These are phyloP conservation scores for Pharnaceum exiguum DNA, from an alignment of 148 eudicot genomes.

Conservation along the genomic window DNA sequence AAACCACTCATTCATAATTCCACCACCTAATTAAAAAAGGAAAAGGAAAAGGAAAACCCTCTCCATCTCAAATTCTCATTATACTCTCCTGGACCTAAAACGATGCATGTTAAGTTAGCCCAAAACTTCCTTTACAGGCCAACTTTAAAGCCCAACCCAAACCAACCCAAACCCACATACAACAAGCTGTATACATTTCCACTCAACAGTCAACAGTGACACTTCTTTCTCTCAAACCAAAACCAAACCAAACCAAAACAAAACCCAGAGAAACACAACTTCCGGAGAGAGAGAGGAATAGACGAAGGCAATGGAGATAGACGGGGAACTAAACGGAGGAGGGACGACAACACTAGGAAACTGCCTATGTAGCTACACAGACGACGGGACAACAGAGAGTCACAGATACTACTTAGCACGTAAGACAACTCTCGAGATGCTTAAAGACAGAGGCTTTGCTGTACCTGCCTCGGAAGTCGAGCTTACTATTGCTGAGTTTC, in stretches of 20 bases:
- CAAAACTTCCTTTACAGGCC: too few species aligned
- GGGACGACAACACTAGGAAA: too few species aligned
- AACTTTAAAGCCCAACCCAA: too few species aligned
- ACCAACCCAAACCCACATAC: too few species aligned
- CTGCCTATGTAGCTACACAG: too few species aligned
- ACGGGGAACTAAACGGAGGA: not conserved
- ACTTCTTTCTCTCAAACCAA: not conserved
- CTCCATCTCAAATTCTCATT: too few species aligned
- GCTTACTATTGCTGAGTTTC: constrained; percentile 47
- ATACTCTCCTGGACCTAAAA: too few species aligned
- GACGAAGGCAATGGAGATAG: not conserved
- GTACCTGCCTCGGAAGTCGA: constrained; percentile 55
- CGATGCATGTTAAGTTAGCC: too few species aligned
- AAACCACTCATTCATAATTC: too few species aligned
- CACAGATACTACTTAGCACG: constrained; percentile 11
- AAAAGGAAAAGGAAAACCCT: too few species aligned
- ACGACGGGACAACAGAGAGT: constrained; percentile 4
- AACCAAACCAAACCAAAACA: not conserved
- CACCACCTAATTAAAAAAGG: too few species aligned
- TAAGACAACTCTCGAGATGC: constrained; percentile 7
- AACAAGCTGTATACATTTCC: too few species aligned
- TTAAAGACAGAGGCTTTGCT: constrained; percentile 8
- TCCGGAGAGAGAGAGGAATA: not conserved
- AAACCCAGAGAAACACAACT: not conserved
- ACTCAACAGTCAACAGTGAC: not conserved